Conservation (phyloP, 2,329 filamentous ascomycete species). For the Hypoxylon sp. region DNA sequence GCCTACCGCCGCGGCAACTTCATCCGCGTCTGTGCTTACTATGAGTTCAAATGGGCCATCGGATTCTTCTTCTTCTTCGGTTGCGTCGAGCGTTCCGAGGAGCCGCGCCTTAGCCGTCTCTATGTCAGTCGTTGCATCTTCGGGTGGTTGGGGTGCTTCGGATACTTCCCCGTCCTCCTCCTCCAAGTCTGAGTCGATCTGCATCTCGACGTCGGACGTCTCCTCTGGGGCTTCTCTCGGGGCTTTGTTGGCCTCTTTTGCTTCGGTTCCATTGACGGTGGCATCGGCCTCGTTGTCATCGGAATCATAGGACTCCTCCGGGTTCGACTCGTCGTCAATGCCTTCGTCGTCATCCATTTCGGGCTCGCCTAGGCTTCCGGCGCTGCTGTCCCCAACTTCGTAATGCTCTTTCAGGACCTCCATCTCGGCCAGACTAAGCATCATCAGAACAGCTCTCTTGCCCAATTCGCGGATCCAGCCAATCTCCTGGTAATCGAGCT, state of each 20-base stretch:
- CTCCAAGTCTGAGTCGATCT: slow-evolving; percentile 45
- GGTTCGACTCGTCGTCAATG: slow-evolving; percentile 54
- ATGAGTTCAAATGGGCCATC: too few relatives aligned
- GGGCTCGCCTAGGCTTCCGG: slow-evolving; percentile 42
- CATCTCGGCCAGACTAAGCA: slow-evolving; percentile 63
- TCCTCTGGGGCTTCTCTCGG: slow-evolving; percentile 48
- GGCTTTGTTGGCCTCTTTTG: slow-evolving; percentile 28
- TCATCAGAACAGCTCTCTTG: slow-evolving; percentile 73
- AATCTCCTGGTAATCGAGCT: slow-evolving; percentile 78
- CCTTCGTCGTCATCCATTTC: slow-evolving; percentile 55
- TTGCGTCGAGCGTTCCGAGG: slow-evolving; percentile 54
- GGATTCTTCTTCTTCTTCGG: slow-evolving; percentile 13
- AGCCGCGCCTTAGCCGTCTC: slow-evolving; percentile 59
- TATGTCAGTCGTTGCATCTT: slow-evolving; percentile 51
- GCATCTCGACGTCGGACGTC: slow-evolving; percentile 46
- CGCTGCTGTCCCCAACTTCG: slow-evolving; percentile 47
- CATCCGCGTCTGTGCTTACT: not conserved
- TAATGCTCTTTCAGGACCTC: slow-evolving; percentile 55
- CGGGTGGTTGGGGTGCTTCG: slow-evolving; percentile 42
- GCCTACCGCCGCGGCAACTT: not conserved
- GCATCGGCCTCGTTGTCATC: slow-evolving; percentile 50
- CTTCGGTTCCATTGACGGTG: slow-evolving; percentile 22
- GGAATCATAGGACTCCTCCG: slow-evolving; percentile 43
- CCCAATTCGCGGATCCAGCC: slow-evolving; percentile 81
- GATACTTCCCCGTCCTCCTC: slow-evolving; percentile 52